Base-by-base conservation (phyloP, 2,329 filamentous ascomycete species). In the Chaetomiaceae sp. region DNA sequence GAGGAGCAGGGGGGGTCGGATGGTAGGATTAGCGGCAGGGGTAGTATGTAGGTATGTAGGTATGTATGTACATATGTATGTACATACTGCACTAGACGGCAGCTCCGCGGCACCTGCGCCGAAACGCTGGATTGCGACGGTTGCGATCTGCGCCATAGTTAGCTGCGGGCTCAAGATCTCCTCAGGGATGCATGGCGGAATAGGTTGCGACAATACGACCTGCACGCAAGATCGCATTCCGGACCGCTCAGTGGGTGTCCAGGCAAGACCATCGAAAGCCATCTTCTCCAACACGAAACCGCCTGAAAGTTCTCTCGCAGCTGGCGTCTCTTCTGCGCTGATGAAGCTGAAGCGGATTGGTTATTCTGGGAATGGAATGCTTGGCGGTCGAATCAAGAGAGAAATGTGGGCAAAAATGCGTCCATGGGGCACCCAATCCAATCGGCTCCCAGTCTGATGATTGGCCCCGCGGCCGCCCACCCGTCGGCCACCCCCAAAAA, bases 121-220 rank as follows among this genome's bases (percentile, higher is more conserved):
- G 37, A 4, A 20, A 18, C n/a, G n/a, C n/a, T 18, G 14, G 14
- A 10, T 13, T 13, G 36, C 16, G 21, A 37, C 34, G 34, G 34
- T 20, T 37, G 34, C 16, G 41, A 44, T 44, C 41, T 44, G 41
- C 41, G 41, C 41, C 41, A 44, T 44, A 18, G 41, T 32, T 32
- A 21, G 40, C 41, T 44, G 41, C 27, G 27, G 27, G 27, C 27
- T 29, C 16, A 16, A 20, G 33, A 36, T 36, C 33, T 36, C 33
- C 16, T 16, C 33, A n/a, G n/a, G 33, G 16, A 10, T 36, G 33
- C 33, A 36, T 18, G 33, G 2, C 16, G 32, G 32, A 13, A 34
- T n/a, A n/a, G n/a, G n/a, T n/a, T n/a, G n/a, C n/a, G n/a, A n/a
- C n/a, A n/a, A n/a, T n/a, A n/a, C n/a, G n/a, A n/a, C n/a, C n/a